Conservation (phyloP, 2,329 filamentous ascomycete species). For the Diplodia intermedia region DNA sequence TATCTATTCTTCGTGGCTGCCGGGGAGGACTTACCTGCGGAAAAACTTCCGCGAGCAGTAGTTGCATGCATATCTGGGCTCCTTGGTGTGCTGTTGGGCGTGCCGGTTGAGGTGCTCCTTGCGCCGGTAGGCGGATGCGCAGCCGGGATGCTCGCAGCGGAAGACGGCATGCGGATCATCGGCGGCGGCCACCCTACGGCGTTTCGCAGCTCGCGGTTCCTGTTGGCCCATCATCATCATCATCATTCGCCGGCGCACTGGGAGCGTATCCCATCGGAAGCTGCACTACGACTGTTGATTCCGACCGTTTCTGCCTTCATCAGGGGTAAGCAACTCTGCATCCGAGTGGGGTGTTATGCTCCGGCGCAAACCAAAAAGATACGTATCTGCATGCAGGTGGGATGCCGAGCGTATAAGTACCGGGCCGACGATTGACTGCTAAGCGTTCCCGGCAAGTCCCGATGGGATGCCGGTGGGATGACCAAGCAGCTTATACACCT, state of each 20-base stretch:
- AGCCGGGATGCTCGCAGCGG: constrained; percentile 16
- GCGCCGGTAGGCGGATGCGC: constrained; percentile 19
- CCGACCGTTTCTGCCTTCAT: background rate
- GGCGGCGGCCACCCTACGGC: background rate
- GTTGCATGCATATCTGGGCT: constrained; percentile 6
- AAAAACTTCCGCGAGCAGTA: constrained; percentile 18
- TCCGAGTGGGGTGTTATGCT: constrained; percentile 2
- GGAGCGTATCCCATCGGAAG: constrained; percentile 10
- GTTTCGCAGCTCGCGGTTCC: background rate
- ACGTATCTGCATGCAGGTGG: background rate
- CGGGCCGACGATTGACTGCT: background rate
- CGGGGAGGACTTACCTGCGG: constrained; percentile 1
- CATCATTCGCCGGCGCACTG: background rate
- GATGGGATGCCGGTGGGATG: constrained; percentile 26
- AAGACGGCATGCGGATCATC: constrained; percentile 14
- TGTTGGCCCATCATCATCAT: constrained; percentile 2
- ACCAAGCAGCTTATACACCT: background rate
- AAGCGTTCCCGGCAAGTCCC: background rate
- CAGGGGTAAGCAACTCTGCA: background rate
- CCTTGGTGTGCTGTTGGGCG: constrained; percentile 16
- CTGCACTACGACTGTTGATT: background rate
- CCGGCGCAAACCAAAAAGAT: background rate
- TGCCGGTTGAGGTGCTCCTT: constrained; percentile 29
- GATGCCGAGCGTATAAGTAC: constrained; percentile 17
- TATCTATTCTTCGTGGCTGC: background rate